Evolutionary conservation across 257 asterid species (phyloP).

Genomic region (Haberlea rhodopensis): DNA sequence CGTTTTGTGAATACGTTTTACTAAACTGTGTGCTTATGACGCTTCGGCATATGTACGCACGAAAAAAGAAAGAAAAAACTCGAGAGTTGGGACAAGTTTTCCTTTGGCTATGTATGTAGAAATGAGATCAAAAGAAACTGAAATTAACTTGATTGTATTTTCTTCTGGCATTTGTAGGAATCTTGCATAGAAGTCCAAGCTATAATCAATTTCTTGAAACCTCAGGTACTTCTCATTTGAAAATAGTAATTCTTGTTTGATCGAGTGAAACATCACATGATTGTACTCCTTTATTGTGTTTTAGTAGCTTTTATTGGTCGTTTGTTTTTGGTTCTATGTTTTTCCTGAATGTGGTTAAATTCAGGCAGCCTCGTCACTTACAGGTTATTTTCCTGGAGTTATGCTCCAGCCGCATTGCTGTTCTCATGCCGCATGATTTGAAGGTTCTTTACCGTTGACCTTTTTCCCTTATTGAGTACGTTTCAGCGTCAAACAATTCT

Average conservation of each 20-base stretch:
- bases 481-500: not conserved
- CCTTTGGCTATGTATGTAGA: not conserved
- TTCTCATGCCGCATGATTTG: slow-evolving; percentile 65
- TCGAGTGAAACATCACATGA: slow-evolving; percentile 18
- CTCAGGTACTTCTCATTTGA: slow-evolving; percentile 51
- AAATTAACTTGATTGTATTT: not conserved
- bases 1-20: not conserved
- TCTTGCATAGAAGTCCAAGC: slow-evolving; percentile 86
- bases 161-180: slow-evolving; percentile 48
- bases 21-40: slow-evolving; percentile 3
- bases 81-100: not conserved
- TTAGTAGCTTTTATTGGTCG: not conserved
- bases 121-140: not conserved
- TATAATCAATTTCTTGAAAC: slow-evolving; percentile 74
- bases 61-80: not conserved
- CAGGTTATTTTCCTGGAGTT: slow-evolving; percentile 90
- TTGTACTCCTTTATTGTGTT: slow-evolving; percentile 14
- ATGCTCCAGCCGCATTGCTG: slow-evolving; percentile 70
- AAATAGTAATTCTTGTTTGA: slow-evolving; percentile 21
- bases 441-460: slow-evolving; percentile 47
- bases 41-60: not conserved
- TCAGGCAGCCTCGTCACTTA: slow-evolving; percentile 14
- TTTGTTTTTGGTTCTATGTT: not conserved
- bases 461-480: not conserved
- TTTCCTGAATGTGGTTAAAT: not conserved